Conservation (phyloP, 75 land plant genomes). For the Selaginella moellendorffii region DNA sequence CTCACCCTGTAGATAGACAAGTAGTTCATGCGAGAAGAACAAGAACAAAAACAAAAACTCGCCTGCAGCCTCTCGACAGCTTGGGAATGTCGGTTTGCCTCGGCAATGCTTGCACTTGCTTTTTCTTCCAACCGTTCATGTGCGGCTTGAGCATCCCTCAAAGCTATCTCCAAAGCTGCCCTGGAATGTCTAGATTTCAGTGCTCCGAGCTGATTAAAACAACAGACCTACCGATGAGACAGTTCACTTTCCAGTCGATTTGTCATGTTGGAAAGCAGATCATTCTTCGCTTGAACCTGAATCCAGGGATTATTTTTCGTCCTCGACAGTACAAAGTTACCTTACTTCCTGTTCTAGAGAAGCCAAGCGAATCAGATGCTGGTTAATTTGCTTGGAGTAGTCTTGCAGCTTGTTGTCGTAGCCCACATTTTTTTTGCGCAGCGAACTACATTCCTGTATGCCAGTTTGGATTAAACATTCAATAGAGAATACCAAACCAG, state of each 20-base stretch:
- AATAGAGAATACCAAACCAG: no score
- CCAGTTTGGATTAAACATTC: neutral
- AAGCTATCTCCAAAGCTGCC: conserved; percentile 20
- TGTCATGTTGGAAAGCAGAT: conserved; percentile 13
- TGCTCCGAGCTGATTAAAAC: neutral
- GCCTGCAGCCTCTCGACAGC: conserved; percentile 29
- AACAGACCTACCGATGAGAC: neutral
- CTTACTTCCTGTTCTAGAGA: conserved; percentile 30
- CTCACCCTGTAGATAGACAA: conserved; percentile 16
- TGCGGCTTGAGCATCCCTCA: conserved; percentile 33
- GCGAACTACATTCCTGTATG: conserved; percentile 20
- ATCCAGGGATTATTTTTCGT: neutral
- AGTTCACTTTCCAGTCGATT: neutral
- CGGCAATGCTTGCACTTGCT: conserved; percentile 17
- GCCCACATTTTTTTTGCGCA: conserved; percentile 19
- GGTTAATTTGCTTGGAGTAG: conserved; percentile 13
- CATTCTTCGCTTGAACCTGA: conserved; percentile 31
- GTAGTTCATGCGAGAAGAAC: neutral
- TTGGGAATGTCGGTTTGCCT: conserved; percentile 19
- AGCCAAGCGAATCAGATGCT: conserved; percentile 27
- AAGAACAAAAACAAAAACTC: neutral
- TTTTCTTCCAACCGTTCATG: conserved; percentile 29
- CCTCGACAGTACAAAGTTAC: neutral
- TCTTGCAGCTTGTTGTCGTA: conserved; percentile 20
- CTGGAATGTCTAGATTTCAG: conserved; percentile 12